Base-by-base conservation (phyloP, 1,284 basidiomycete species). In the Rhodotorula glutinis region DNA sequence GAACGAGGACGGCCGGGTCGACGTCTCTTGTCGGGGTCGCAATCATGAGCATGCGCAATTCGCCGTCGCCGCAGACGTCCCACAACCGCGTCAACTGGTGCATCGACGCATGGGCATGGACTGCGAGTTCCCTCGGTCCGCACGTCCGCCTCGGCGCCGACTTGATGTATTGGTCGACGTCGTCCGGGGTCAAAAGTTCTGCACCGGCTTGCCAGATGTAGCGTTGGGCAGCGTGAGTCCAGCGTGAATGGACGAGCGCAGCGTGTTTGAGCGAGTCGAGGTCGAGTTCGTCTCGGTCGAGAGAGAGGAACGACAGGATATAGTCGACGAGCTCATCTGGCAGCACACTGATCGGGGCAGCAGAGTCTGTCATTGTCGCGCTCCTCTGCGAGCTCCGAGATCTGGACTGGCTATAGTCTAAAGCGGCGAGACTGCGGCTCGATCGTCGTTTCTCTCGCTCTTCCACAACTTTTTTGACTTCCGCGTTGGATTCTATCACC, bases 301-400 rank as follows among this genome's bases (percentile, higher is more conserved):
- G 33, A 25, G 38, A 30, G 27, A 57, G 27, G 43, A 64, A 59
- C 13, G 59, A 44, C 40, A 64, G 38, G 60, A 64, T 46, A 2
- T 49, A 29, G 52, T 25, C 21, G 19, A 68, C 19, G n/a, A 68
- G 52, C 56, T 68, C 66, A 3, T 56, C 53, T 8, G 66, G 66
- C 5, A 68, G 52, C 2, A 25, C 14, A 25, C 53, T 33, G 19
- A 63, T 51, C 13, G 27, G 13, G 4, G 25, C 49, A 16, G 7
- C 13, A n/a, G 8, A 13, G 8, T n/a, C n/a, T 23, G 8, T n/a
- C 21, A 25, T 49, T n/a, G 14, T n/a, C 1, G 47, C 5, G 10
- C 0, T 25, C 23, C 9, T 13, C 4, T 25, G 11, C 13, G 17
- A 44, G 49, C 49, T 23, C 27, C 27, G 49, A 27, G 14, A 16